A percentile compares a stretch with the other conserved stretches of the same genome.
Conservation (phyloP, 106 monocot species). For the Agapanthus africanus region DNA sequence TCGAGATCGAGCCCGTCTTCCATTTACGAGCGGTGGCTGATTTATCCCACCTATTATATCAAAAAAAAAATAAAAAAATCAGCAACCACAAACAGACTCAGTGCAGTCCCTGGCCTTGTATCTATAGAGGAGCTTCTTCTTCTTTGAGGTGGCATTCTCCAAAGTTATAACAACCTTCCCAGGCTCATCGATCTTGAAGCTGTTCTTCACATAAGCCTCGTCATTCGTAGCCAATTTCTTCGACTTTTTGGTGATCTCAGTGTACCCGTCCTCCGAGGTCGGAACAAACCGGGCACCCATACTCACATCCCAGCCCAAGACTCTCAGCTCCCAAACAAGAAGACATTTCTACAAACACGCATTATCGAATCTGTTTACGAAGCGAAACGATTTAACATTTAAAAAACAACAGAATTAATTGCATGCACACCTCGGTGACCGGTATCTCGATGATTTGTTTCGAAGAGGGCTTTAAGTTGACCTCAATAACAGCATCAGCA, state of each 20-base stretch:
- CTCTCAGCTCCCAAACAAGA: too few relatives aligned
- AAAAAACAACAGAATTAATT: too few relatives aligned
- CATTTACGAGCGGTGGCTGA: too few relatives aligned
- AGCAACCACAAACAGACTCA: neutral
- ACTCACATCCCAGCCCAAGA: neutral
- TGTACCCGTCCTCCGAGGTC: constrained; percentile 38
- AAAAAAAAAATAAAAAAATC: too few relatives aligned
- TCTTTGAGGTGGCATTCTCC: constrained; percentile 42
- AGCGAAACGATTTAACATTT: too few relatives aligned
- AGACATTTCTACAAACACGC: too few relatives aligned
- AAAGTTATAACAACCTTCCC: constrained; percentile 50
- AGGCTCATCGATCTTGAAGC: too few relatives aligned
- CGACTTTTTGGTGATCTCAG: constrained; percentile 44
- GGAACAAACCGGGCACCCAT: constrained; percentile 50
- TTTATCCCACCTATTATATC: too few relatives aligned
- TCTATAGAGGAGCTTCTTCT: constrained; percentile 73
- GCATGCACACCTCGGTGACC: constrained; percentile 1
- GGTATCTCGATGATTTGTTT: constrained; percentile 8
- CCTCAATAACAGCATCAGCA: constrained; percentile 18
- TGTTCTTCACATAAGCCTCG: constrained; percentile 37
- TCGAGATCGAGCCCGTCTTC: too few relatives aligned
- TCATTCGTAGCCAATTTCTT: constrained; percentile 25
- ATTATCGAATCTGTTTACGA: too few relatives aligned
- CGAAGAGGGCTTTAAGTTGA: constrained; percentile 7
- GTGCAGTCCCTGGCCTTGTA: constrained; percentile 27